A percentile compares a stretch with the other conserved stretches of the same genome.
Conservation (phyloP, 2,329 filamentous ascomycete genomes). For the Aspergillus tamarii region DNA sequence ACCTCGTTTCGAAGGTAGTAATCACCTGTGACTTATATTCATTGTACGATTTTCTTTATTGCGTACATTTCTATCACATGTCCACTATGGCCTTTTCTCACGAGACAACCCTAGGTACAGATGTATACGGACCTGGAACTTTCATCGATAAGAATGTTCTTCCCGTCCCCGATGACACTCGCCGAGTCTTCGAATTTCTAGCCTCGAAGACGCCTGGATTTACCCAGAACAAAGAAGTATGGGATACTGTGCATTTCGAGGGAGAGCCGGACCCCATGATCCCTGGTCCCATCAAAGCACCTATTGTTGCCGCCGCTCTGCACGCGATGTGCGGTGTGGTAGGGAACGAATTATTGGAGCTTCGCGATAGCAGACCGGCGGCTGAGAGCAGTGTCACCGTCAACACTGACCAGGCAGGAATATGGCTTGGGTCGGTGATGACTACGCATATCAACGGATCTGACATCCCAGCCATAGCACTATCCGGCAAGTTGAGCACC, state of each 20-base stretch:
- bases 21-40: background rate
- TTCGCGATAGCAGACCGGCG: constrained; percentile 22
- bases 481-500: constrained; percentile 31
- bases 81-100: constrained; percentile 1
- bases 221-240: constrained; percentile 34
- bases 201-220: constrained; percentile 46
- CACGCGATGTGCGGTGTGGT: constrained; percentile 50
- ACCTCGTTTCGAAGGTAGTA: background rate
- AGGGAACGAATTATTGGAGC: constrained; percentile 43
- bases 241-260: constrained; percentile 42
- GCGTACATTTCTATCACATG: background rate
- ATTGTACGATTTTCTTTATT: background rate
- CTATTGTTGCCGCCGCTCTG: constrained; percentile 46
- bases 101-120: constrained; percentile 21
- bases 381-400: constrained; percentile 37
- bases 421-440: constrained; percentile 50
- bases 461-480: constrained; percentile 33
- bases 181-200: constrained; percentile 43
- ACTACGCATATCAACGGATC: constrained; percentile 44
- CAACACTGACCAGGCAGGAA: constrained; percentile 51
- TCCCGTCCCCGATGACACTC: constrained; percentile 41
- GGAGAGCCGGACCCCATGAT: constrained; percentile 46
- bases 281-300: constrained; percentile 50
- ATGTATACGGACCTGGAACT: constrained; percentile 46
- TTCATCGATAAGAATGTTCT: constrained; percentile 42